A percentile compares a stretch with the other conserved stretches of the same genome.
These are phyloP conservation scores for Copromyces sp. DNA, from an alignment of 495 filamentous ascomycete genomes.

Conservation along the genomic window DNA sequence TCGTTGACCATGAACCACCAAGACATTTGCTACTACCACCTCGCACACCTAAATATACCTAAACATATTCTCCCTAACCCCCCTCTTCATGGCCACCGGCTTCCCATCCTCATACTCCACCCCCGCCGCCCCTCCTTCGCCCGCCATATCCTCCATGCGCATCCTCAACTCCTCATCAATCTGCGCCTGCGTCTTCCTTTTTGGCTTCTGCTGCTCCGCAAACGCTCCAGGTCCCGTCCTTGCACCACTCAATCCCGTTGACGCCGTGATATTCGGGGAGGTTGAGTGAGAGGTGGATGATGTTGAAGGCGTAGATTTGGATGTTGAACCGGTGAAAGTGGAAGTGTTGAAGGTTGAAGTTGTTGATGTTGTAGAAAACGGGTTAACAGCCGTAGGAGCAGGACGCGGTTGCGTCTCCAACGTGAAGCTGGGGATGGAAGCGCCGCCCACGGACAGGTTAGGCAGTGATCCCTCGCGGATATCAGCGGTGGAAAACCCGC, in stretches of 20 bases:
- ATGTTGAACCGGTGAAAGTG: too few relatives aligned
- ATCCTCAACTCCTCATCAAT: conserved; percentile 57
- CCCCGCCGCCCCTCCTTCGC: conserved; percentile 68
- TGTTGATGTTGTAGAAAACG: not conserved
- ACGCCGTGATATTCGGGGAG: not conserved
- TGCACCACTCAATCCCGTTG: not conserved
- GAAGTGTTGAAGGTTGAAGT: not conserved
- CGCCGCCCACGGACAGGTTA: not conserved
- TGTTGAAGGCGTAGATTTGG: not conserved
- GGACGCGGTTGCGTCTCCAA: not conserved
- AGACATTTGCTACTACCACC: too few relatives aligned
- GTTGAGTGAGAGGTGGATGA: not conserved
- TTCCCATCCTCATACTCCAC: conserved; percentile 72
- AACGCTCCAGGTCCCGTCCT: not conserved
- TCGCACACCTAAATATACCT: conserved; percentile 16
- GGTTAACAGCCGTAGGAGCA: not conserved
- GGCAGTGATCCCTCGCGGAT: not conserved
- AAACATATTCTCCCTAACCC: conserved; percentile 75
- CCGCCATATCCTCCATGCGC: conserved; percentile 58
- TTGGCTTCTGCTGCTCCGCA: conserved; percentile 1
- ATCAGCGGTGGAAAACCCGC: not conserved
- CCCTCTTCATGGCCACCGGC: conserved; percentile 64
- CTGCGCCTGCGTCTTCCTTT: conserved; percentile 42
- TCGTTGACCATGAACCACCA: too few relatives aligned
- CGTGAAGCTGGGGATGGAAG: not conserved